These are phyloP conservation scores for Solanum sitiens DNA, from an alignment of 257 asterid species.

Conservation along the genomic window DNA sequence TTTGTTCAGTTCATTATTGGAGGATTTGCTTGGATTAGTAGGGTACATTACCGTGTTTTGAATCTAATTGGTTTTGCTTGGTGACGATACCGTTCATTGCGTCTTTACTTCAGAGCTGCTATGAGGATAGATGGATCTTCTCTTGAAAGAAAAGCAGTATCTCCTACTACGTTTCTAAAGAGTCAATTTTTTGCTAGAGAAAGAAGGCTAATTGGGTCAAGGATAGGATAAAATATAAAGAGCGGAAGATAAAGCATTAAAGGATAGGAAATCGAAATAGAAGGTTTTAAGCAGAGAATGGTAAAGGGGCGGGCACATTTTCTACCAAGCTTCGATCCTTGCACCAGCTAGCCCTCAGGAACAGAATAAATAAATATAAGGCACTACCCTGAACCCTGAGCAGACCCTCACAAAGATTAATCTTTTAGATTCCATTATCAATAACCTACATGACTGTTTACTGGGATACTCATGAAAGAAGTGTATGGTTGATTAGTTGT, in stretches of 20 bases:
- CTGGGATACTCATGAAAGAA: neutral
- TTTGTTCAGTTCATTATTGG: neutral
- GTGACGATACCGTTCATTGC: neutral
- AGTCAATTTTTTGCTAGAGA: neutral
- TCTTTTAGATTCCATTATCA: neutral
- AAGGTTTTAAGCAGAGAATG: neutral
- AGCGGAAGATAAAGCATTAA: neutral
- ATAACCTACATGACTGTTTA: neutral
- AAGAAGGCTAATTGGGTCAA: neutral
- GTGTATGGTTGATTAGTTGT: neutral
- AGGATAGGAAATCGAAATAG: neutral
- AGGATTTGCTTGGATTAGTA: neutral
- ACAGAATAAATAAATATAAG: neutral
- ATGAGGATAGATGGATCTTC: neutral
- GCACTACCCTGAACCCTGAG: neutral
- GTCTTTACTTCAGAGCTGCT: neutral
- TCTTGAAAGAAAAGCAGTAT: neutral
- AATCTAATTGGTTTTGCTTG: neutral
- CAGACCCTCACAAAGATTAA: neutral
- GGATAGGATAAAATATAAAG: neutral
- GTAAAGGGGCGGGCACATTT: neutral
- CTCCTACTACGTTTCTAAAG: neutral
- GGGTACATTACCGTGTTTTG: neutral
- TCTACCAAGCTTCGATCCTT: neutral
- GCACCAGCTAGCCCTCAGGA: neutral